phyloP scores from a whole-genome alignment of 2,329 filamentous ascomycete genomes.

The Byssoonygena ceratinophila region DNA sequence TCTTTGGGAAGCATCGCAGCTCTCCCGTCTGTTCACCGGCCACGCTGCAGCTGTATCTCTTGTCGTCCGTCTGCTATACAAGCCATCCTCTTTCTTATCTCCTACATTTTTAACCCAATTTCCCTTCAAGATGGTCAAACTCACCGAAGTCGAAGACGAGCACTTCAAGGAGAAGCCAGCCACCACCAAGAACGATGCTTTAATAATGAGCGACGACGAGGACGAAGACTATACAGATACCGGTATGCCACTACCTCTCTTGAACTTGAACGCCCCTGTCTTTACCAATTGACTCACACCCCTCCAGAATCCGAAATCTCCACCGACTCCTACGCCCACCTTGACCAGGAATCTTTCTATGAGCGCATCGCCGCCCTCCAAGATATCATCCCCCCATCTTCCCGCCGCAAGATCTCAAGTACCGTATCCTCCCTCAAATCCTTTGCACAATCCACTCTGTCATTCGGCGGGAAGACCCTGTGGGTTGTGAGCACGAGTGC shows the following conservation, averaged over 20 bases:
- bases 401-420: constrained; percentile 57
- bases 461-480: constrained; percentile 70
- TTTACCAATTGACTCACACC: not conserved
- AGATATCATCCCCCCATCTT: constrained; percentile 65
- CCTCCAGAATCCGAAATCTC: constrained; percentile 68
- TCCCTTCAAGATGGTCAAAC: constrained; percentile 64
- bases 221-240: constrained; percentile 84
- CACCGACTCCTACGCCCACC: constrained; percentile 57
- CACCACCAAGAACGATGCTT: constrained; percentile 48
- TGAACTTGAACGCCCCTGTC: no score
- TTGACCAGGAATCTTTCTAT: constrained; percentile 50
- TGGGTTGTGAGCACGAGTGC: constrained; percentile 88
- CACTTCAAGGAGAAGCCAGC: constrained; percentile 68
- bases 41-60: not conserved
- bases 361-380: constrained; percentile 63
- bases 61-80: not conserved
- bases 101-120: not conserved
- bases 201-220: constrained; percentile 47
- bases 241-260: constrained; percentile 45
- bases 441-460: constrained; percentile 38
- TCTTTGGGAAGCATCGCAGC: not conserved
- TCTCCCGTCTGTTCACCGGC: no score
- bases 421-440: constrained; percentile 40
- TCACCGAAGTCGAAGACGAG: constrained; percentile 94
- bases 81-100: not conserved